Percentiles rank a stretch among this genome's conserved stretches.
Evolutionary conservation across 768 basidiomycete species (phyloP).

Genomic region (Phlebiopsis gigantea): DNA sequence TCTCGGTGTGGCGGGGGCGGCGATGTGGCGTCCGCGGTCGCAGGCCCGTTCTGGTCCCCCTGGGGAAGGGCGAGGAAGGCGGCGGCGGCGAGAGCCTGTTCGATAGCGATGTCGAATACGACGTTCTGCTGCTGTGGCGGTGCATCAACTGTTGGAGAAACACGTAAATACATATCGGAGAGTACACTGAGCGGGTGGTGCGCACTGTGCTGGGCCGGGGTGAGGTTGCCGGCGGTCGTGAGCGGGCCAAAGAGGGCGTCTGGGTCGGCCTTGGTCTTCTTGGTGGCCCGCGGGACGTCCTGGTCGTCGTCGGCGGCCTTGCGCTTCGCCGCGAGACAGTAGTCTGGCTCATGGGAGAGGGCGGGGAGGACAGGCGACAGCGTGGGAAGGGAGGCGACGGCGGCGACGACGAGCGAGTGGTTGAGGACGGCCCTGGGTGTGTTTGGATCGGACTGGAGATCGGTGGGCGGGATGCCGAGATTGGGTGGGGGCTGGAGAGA

Average conservation of each 20-base stretch:
- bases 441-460: slow-evolving; percentile 4
- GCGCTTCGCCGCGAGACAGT: slow-evolving; percentile 12
- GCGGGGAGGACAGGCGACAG: slow-evolving; percentile 6
- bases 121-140: not conserved
- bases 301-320: slow-evolving; percentile 6
- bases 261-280: not conserved
- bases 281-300: not conserved
- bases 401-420: slow-evolving; percentile 11
- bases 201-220: not conserved
- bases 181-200: not conserved
- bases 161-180: not conserved
- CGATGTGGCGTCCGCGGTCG: not conserved
- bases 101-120: slow-evolving; percentile 4
- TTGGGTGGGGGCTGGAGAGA: not conserved
- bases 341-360: slow-evolving; percentile 7
- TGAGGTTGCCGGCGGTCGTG: not conserved
- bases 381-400: slow-evolving; percentile 10
- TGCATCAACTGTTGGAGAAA: not conserved
- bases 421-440: slow-evolving; percentile 4
- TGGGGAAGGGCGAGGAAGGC: not conserved
- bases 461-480: slow-evolving; percentile 3
- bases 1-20: not conserved
- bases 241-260: slow-evolving; percentile 9
- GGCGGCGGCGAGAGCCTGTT: slow-evolving; percentile 11
- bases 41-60: not conserved